These are phyloP conservation scores for Centella asiatica DNA, from an alignment of 129 eudicot species.

Conservation along the genomic window DNA sequence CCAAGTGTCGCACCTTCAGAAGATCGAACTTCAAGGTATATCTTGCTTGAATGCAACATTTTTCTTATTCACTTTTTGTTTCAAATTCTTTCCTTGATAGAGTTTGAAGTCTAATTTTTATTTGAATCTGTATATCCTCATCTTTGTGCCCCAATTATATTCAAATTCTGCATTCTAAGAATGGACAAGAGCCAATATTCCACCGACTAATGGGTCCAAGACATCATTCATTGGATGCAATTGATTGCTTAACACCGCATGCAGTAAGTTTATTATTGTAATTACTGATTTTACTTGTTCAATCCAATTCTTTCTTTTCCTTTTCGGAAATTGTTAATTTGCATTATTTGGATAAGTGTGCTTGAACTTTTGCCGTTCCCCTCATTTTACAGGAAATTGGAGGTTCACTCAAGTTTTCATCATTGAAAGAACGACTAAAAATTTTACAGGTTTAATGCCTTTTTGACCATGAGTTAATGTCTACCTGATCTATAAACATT, in stretches of 20 bases:
- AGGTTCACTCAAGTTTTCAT: slow-evolving; percentile 34
- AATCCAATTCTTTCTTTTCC: not conserved
- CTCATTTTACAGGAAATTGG: slow-evolving; percentile 35
- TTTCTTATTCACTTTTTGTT: no score
- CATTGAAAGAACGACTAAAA: slow-evolving; percentile 52
- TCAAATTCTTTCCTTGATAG: no score
- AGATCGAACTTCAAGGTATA: slow-evolving; percentile 47
- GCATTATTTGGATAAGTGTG: not conserved
- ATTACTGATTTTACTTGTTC: slow-evolving; percentile 1
- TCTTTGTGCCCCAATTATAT: no score
- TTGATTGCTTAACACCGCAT: slow-evolving; percentile 40
- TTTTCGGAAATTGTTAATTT: not conserved
- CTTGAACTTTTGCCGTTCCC: not conserved
- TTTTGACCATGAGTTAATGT: no score
- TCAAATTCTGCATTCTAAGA: not conserved
- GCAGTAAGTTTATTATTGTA: slow-evolving; percentile 47
- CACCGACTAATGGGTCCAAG: slow-evolving; percentile 73
- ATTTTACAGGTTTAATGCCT: slow-evolving; percentile 74
- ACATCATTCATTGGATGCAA: slow-evolving; percentile 49
- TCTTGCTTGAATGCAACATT: no score
- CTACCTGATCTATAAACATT: no score
- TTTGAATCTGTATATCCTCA: no score
- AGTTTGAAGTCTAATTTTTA: no score
- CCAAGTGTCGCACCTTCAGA: slow-evolving; percentile 60
- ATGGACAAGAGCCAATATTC: slow-evolving; percentile 36